Evolutionary conservation across 2,329 filamentous ascomycete genomes (phyloP), one percentile per base, ranked within the genome.

Genomic region (Diplodia scrobiculata): DNA sequence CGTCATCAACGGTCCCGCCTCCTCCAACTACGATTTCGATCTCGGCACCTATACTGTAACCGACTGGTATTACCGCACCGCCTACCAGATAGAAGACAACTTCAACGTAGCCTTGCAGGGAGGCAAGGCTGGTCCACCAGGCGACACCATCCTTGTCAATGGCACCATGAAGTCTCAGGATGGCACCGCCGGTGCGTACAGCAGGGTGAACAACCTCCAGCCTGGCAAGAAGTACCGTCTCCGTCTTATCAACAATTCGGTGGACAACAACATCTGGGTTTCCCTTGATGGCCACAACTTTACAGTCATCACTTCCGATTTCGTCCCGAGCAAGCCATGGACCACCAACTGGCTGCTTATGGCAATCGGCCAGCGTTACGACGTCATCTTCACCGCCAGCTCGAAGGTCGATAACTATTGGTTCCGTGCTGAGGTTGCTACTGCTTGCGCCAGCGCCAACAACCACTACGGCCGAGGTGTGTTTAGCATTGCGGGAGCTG

Each of bases 1-100:
- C 4, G 67, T 78, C 54, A 79, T 80, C 68, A 74, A 80, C 58
- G 78, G 78, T 7, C 78, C 78, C 51, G 73, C 76, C 21, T 75
- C 73, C 5, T 73, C 74, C 7, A 78, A 79, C 69, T 80, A 79
- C 55, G 86, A 90, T 67, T 78, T 83, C 54, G 87, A 90, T 69
- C 71, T 88, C 0, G 87, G 87, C 0, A 75, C 81, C 5, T 71
- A 88, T 7, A 77, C 85, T 38, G 71, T 89, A 14, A 82, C 79
- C 21, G 88, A 91, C 70, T 90, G 86, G 86, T 87, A 87, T 72
- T 84, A 72, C 51, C 27, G 68, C 68, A 73, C 63, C 69, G 71
- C 63, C 53, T 70, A 68, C 74, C 69, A 55, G 68, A 71, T 67
- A 69, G 70, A 58, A 19, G 45, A 55, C 6, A 65, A 70, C 10